Base-by-base conservation (phyloP, 2,329 filamentous ascomycete species). In the Metarhizium robertsii region DNA sequence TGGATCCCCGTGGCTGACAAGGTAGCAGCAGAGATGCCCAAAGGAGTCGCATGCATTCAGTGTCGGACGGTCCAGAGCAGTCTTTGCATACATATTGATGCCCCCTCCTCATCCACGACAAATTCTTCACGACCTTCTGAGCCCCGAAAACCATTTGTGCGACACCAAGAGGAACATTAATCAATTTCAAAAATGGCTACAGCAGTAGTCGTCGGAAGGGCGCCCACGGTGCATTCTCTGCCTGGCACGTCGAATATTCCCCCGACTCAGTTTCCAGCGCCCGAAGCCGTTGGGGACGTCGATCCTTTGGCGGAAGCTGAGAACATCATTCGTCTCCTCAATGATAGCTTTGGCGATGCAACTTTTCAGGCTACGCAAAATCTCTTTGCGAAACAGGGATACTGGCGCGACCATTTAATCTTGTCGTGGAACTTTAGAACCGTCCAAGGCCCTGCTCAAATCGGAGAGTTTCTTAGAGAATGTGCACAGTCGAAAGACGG, bases 381-480 rank as follows among this genome's bases (percentile, higher is more conserved):
- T 1, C 66, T 80, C 4, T 76, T 82, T 49, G 61, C 71, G 2
- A 60, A 69, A 1, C 68, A 76, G 20, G 75, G 78, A 55, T 82
- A 75, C 66, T 84, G 80, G 81, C 75, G 81, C 8, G 81, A 85
- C 60, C 79, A 83, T 47, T 69, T 85, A 0, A 76, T 74, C 20
- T 64, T 84, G 1, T 75, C 79, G 0, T 85, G 80, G 81, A 74
- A 78, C 45, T 76, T 81, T 49, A 77, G 73, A 55, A 81, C 78
- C 2, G 63, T 79, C 1, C 71, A 78, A n/a, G 73, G 74, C 0
- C 66, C 71, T 0, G 60, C 64, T 0, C 66, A 68, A 30, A 74
- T 82, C 42, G 60, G 59, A 1, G 58, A 64, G 0, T 78, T 77
- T 52, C 61, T 81, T 0, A 56, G 64, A 42, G 55, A 49, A 48